Evolutionary conservation across 139 green algal genomes (phyloP).

Genomic region (Ostreobium quekettii): DNA sequence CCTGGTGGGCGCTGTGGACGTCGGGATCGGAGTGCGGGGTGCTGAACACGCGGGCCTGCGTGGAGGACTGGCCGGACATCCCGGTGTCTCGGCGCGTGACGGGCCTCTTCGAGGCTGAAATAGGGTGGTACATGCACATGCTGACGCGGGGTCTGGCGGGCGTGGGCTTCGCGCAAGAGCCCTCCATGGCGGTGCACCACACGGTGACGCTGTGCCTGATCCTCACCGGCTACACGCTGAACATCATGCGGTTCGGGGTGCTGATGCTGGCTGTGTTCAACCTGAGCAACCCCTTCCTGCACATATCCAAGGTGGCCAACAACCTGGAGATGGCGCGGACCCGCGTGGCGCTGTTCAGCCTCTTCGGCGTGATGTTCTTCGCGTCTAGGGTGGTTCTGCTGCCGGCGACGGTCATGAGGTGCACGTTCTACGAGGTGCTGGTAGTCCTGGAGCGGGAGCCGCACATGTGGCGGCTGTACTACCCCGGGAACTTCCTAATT

Average conservation of each 20-base stretch:
- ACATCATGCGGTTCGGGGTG: conserved; percentile 3
- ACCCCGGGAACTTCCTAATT: conserved; percentile 5
- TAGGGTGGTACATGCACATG: conserved; percentile 6
- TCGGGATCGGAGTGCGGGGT: background rate
- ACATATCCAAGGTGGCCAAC: conserved; percentile 10
- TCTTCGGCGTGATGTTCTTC: conserved; percentile 13
- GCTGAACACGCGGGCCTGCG: background rate
- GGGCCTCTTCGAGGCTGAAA: background rate
- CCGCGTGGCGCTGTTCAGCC: background rate
- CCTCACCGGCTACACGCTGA: background rate
- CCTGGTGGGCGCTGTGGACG: background rate
- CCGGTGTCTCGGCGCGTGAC: background rate
- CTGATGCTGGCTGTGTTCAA: conserved; percentile 13
- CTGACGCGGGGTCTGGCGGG: background rate
- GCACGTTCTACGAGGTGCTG: background rate
- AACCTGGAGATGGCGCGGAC: background rate
- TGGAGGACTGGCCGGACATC: conserved; percentile 1
- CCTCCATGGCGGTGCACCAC: background rate
- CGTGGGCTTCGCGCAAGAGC: background rate
- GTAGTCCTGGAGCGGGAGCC: background rate
- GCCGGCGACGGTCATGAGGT: conserved; percentile 3
- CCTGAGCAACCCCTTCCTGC: conserved; percentile 15
- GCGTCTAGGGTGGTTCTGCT: background rate
- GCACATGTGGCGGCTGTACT: background rate
- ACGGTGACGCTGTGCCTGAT: conserved; percentile 2